These are phyloP conservation scores for Cyberlindnera meyerae DNA, from an alignment of 805 yeast genomes.

Conservation along the genomic window DNA sequence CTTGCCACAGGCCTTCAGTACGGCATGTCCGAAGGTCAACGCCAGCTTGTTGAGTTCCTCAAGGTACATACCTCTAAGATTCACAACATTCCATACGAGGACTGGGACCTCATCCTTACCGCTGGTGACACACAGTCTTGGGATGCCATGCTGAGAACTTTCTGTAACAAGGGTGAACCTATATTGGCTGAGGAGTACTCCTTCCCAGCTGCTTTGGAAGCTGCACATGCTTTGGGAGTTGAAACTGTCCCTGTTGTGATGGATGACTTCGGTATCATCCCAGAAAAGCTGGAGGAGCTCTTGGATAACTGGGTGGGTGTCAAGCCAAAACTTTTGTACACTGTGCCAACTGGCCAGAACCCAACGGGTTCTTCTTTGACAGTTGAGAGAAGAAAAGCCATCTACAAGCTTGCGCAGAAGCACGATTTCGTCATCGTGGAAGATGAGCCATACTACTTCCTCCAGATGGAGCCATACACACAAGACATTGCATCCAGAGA, in stretches of 20 bases:
- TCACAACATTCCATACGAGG: conserved; percentile 37
- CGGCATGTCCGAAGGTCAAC: conserved; percentile 80
- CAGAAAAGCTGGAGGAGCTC: conserved; percentile 42
- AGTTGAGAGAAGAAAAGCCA: conserved; percentile 41
- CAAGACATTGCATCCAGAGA: conserved; percentile 38
- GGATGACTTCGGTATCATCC: conserved; percentile 43
- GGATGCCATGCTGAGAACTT: conserved; percentile 45
- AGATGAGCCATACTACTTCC: conserved; percentile 68
- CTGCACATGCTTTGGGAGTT: conserved; percentile 43
- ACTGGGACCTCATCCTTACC: conserved; percentile 43
- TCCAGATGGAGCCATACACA: conserved; percentile 35
- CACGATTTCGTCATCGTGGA: conserved; percentile 58
- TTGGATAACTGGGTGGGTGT: conserved; percentile 54
- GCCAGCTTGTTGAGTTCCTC: conserved; percentile 61
- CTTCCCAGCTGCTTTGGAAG: conserved; percentile 51
- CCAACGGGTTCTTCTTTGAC: conserved; percentile 58
- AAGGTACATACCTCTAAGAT: conserved; percentile 68
- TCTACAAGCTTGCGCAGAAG: conserved; percentile 48
- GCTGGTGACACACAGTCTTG: conserved; percentile 55
- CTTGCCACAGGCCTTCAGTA: conserved; percentile 87
- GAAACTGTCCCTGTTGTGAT: conserved; percentile 42
- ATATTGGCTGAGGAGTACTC: conserved; percentile 64
- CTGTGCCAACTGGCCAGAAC: conserved; percentile 71
- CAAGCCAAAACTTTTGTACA: conserved; percentile 56
- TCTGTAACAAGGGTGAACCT: conserved; percentile 51